Conservation (phyloP, 352 stramenopile species). For the Pythium insidiosum region DNA sequence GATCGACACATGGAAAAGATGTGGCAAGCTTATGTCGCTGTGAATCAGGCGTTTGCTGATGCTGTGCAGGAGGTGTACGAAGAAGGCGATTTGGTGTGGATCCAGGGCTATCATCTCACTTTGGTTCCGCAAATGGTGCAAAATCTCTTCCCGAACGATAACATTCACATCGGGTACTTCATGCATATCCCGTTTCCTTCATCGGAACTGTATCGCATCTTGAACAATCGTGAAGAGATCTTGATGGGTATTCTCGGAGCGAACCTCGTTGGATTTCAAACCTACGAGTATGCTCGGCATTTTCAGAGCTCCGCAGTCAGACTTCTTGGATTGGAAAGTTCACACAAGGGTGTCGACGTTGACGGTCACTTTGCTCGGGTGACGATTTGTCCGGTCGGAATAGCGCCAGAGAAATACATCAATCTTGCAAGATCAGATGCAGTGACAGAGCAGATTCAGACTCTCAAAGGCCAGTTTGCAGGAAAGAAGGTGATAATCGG, state of each 20-base stretch:
- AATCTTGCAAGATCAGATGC: constrained; percentile 45
- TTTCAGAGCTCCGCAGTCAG: constrained; percentile 84
- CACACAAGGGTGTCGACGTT: constrained; percentile 83
- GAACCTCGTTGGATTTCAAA: constrained; percentile 88
- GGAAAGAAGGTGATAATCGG: constrained; percentile 80
- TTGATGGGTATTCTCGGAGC: constrained; percentile 82
- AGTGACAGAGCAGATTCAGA: constrained; percentile 58
- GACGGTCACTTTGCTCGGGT: constrained; percentile 85
- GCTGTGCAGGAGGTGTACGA: constrained; percentile 84
- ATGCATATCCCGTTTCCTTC: constrained; percentile 89
- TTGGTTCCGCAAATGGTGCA: constrained; percentile 86
- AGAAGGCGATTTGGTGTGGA: constrained; percentile 86
- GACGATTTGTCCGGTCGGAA: constrained; percentile 83
- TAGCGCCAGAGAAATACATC: constrained; percentile 79
- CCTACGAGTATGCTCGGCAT: constrained; percentile 86
- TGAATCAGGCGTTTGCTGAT: constrained; percentile 83
- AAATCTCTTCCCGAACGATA: constrained; percentile 87
- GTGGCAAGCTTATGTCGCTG: constrained; percentile 87
- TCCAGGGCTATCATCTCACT: constrained; percentile 89
- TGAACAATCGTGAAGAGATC: constrained; percentile 85
- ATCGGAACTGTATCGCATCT: constrained; percentile 84
- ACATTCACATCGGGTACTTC: constrained; percentile 82
- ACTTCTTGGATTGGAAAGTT: constrained; percentile 83
- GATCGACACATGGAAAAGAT: constrained; percentile 74
- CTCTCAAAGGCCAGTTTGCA: constrained; percentile 60